Evolutionary conservation across 345 rosid genomes (phyloP).

Genomic region (Anacardium occidentale): DNA sequence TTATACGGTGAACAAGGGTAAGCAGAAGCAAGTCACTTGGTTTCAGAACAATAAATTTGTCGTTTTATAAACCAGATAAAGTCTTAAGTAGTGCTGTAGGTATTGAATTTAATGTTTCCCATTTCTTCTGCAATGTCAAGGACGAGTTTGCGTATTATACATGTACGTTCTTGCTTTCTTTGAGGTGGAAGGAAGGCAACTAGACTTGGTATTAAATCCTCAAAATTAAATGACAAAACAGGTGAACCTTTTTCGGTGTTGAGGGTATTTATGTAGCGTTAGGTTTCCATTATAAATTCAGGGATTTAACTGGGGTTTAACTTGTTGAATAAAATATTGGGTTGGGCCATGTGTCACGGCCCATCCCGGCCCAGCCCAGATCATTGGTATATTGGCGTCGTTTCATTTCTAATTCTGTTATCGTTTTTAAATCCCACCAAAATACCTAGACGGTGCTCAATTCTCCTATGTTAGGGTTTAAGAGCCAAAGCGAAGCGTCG

Average conservation of each 20-base stretch:
- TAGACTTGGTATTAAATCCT: neutral
- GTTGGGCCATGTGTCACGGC: too few species aligned
- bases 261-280: too few species aligned
- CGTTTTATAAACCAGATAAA: neutral
- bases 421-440: too few species aligned
- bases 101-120: neutral
- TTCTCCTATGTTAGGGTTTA: conserved; percentile 23
- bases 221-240: neutral
- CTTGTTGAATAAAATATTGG: too few species aligned
- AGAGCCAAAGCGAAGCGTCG: neutral
- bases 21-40: neutral
- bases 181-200: neutral
- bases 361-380: too few species aligned
- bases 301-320: too few species aligned
- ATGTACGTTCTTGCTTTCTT: neutral
- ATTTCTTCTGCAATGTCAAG: neutral
- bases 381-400: neutral
- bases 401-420: neutral
- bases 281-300: too few species aligned
- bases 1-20: neutral
- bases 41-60: neutral
- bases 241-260: too few species aligned
- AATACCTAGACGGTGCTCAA: neutral
- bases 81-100: neutral
- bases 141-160: neutral